Evolutionary conservation across 129 eudicot genomes (phyloP).

Genomic region (Kitagawia praeruptora): DNA sequence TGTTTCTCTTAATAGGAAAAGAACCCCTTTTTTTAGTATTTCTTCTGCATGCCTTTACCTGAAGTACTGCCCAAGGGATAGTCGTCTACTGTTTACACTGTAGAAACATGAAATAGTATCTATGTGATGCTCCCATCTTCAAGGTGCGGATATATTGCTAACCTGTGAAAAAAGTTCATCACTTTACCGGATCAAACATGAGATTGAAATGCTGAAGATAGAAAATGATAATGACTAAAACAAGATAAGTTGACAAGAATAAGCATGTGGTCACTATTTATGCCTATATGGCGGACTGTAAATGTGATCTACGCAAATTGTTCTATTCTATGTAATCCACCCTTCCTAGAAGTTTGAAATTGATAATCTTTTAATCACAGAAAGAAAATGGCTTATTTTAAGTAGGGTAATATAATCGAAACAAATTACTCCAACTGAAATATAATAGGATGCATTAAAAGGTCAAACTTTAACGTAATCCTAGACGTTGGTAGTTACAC

Average conservation of each 20-base stretch:
- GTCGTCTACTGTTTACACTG: background rate
- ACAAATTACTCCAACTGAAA: background rate
- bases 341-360: background rate
- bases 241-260: background rate
- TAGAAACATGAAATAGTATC: background rate
- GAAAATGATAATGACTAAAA: background rate
- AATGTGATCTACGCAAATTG: background rate
- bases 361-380: background rate
- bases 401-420: background rate
- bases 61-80: background rate
- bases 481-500: background rate
- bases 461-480: background rate
- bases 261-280: background rate
- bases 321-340: background rate
- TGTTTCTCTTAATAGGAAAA: background rate
- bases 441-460: background rate
- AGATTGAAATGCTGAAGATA: background rate
- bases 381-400: background rate
- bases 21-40: background rate
- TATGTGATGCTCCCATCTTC: background rate
- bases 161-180: background rate
- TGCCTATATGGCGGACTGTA: background rate
- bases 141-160: background rate
- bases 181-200: background rate
- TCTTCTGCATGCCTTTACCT: background rate